Evolutionary conservation across 495 filamentous ascomycete species (phyloP), one percentile per base, ranked within the genome.

Genomic region (Xylaria curta): DNA sequence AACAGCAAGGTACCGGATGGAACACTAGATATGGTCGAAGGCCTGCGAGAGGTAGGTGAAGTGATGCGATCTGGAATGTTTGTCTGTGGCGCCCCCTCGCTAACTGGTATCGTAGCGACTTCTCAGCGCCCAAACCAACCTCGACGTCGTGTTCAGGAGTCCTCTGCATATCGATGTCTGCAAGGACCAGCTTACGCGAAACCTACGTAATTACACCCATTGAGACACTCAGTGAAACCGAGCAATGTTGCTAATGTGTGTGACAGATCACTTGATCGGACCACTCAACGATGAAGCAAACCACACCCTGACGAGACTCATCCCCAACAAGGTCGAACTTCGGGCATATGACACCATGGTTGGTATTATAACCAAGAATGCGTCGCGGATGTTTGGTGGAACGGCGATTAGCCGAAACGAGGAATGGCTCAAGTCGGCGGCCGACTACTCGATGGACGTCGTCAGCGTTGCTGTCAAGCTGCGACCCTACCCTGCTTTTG

Each of bases 371-470:
- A 81, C 83, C 38, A 81, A 82, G 21, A 19, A 85, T 26, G 84
- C 84, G 0, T 81, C 84, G 2, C 74, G 83, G 0, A 78, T 81
- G 26, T 85, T 86, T 61, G 66, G 85, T 38, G 85, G 85, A 46
- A 74, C 79, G 21, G 72, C 75, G 12, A 70, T 83, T 72, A 81
- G 81, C 71, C 81, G 81, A 6, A 76, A 86, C 66, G 66, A 78
- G 54, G 77, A 82, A 21, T 87, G 85, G 84, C 77, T 83, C 60
- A 72, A 84, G 49, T 80, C 84, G 7, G 80, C 82, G 0, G 82
- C 84, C 67, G 81, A 83, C 65, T 86, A 83, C 73, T 81, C 84
- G 15, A 79, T 82, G 64, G 77, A 84, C 47, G 72, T 81, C 5
- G 85, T 87, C 73, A 65, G 70, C 24, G 82, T 80, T 8, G 78